Percentiles rank a stretch among this genome's conserved stretches.
Conservation (phyloP, 495 filamentous ascomycete species). For the Penicillium verhagenii region DNA sequence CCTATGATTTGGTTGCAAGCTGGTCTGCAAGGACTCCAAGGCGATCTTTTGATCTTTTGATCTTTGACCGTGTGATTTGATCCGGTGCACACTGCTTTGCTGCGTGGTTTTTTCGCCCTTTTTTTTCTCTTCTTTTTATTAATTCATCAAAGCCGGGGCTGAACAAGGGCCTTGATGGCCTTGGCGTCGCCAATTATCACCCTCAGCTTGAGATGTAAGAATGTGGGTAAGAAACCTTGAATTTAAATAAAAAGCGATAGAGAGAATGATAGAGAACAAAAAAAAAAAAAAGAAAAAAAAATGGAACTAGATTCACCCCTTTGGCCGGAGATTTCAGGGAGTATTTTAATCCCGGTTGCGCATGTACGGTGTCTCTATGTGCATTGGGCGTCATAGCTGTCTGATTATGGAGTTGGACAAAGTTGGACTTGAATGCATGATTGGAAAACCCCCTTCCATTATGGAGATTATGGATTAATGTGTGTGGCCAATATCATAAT, state of each 20-base stretch:
- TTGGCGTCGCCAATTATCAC: conserved; percentile 16
- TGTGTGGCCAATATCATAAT: neutral
- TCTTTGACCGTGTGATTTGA: neutral
- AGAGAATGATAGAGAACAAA: neutral
- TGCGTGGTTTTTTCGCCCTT: too few species aligned
- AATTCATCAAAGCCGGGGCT: neutral
- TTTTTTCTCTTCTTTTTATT: neutral
- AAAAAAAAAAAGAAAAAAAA: neutral
- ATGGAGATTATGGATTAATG: too few species aligned
- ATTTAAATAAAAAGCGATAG: too few species aligned
- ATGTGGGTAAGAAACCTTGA: neutral
- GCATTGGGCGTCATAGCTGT: conserved; percentile 11
- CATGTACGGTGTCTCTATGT: conserved; percentile 3
- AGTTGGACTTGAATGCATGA: neutral
- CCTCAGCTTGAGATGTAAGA: neutral
- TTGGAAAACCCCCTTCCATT: neutral
- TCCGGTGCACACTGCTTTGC: neutral
- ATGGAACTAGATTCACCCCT: neutral
- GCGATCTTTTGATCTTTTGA: neutral
- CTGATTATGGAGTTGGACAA: neutral
- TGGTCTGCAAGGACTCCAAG: neutral
- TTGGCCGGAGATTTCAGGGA: neutral
- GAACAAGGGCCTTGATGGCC: conserved; percentile 4
- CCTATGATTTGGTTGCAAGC: neutral
- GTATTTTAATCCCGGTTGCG: neutral